A percentile compares a stretch with the other conserved stretches of the same genome.
Conservation (phyloP, 805 yeast species). For the Yarrowia keelungensis region DNA sequence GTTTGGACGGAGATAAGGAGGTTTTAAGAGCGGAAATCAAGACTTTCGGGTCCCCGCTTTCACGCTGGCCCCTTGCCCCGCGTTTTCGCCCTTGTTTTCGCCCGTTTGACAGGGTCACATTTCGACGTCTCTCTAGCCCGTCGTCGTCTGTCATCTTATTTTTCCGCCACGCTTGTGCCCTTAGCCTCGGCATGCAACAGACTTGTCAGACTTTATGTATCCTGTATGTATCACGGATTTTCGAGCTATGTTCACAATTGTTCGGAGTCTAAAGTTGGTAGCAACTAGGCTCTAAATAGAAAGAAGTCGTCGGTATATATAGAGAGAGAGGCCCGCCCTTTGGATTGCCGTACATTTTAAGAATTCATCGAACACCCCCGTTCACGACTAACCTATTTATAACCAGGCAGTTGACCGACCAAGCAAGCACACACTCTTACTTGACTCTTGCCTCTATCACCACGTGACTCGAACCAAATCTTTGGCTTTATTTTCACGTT, state of each 20-base stretch:
- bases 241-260: conserved; percentile 34
- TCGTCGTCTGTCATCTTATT: not conserved
- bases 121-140: too few relatives aligned
- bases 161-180: conserved; percentile 9
- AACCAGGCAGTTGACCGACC: not conserved
- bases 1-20: not conserved
- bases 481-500: conserved; percentile 38
- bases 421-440: not conserved
- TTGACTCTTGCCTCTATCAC: conserved; percentile 7
- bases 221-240: conserved; percentile 14
- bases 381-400: conserved; percentile 29
- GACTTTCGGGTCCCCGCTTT: not conserved
- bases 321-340: conserved; percentile 22
- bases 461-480: conserved; percentile 33
- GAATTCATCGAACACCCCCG: too few relatives aligned
- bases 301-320: not conserved
- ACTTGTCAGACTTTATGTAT: conserved; percentile 15
- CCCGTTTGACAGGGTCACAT: too few relatives aligned
- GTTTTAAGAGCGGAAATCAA: not conserved
- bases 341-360: not conserved
- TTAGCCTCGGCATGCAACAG: conserved; percentile 37
- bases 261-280: conserved; percentile 39
- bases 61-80: not conserved
- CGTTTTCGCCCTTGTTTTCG: not conserved
- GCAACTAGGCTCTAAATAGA: conserved; percentile 21